These are phyloP conservation scores for Rhizoclosmatium globosum DNA, from an alignment of 192 early-diverging fungal genomes.

Conservation along the genomic window DNA sequence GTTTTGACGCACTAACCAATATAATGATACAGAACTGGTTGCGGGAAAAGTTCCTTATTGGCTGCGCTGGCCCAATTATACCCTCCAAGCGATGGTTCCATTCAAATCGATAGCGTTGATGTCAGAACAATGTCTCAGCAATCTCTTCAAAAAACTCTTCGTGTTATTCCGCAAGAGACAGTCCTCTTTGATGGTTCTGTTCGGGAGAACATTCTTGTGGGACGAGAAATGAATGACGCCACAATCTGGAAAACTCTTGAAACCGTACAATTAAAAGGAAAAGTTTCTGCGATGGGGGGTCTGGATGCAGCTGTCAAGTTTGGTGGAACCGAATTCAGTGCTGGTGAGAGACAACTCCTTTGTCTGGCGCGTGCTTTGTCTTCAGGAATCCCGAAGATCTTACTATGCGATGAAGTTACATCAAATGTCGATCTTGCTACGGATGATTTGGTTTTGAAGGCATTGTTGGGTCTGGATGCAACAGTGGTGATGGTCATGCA, in stretches of 20 bases:
- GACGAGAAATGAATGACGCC: conserved; percentile 63
- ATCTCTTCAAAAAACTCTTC: conserved; percentile 68
- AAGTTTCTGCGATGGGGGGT: conserved; percentile 51
- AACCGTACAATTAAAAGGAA: conserved; percentile 62
- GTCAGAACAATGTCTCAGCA: conserved; percentile 62
- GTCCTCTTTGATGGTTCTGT: conserved; percentile 51
- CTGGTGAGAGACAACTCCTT: conserved; percentile 73
- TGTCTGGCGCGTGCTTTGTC: conserved; percentile 75
- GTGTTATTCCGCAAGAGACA: conserved; percentile 76
- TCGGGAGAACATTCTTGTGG: conserved; percentile 72
- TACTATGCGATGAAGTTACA: conserved; percentile 54
- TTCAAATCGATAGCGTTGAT: conserved; percentile 75
- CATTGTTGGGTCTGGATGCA: conserved; percentile 6
- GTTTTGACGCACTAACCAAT: conserved; percentile 44
- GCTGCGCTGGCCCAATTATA: conserved; percentile 47
- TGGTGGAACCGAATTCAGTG: conserved; percentile 84
- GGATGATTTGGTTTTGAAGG: conserved; percentile 29
- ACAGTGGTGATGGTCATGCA: conserved; percentile 32
- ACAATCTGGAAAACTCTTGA: conserved; percentile 76
- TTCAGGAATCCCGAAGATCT: conserved; percentile 15
- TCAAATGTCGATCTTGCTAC: conserved; percentile 59
- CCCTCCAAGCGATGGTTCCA: conserved; percentile 54
- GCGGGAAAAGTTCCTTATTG: conserved; percentile 52
- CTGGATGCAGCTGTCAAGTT: conserved; percentile 74
- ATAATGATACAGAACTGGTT: conserved; percentile 61